Conservation (phyloP, 2,329 filamentous ascomycete species). For the Cladosporium austrohemisphaericum region DNA sequence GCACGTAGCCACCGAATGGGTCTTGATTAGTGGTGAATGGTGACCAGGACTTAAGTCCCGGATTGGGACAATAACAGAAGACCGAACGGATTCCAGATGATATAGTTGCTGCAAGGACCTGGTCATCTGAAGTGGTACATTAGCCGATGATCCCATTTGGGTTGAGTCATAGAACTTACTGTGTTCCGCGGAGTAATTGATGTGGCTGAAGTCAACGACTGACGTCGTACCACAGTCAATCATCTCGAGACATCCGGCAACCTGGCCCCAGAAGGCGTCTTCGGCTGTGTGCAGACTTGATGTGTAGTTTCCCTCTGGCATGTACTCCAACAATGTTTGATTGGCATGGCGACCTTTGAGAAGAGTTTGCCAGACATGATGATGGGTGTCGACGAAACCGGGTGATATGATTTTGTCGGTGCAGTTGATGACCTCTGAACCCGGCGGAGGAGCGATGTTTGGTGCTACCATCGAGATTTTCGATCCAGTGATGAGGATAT, state of each 20-base stretch:
- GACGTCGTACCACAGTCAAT: slow-evolving; percentile 44
- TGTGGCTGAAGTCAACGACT: slow-evolving; percentile 37
- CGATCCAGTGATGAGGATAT: slow-evolving; percentile 34
- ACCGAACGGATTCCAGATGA: slow-evolving; percentile 46
- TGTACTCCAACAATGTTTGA: slow-evolving; percentile 43
- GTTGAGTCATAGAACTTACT: not conserved
- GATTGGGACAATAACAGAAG: slow-evolving; percentile 41
- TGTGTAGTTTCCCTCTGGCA: slow-evolving; percentile 39
- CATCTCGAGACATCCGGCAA: slow-evolving; percentile 40
- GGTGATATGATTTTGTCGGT: slow-evolving; percentile 39
- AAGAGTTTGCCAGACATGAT: slow-evolving; percentile 47
- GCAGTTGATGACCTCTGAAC: slow-evolving; percentile 38
- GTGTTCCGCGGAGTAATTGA: slow-evolving; percentile 32
- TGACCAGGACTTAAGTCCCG: slow-evolving; percentile 30
- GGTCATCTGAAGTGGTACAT: slow-evolving; percentile 7
- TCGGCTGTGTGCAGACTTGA: slow-evolving; percentile 35
- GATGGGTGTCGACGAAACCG: slow-evolving; percentile 45
- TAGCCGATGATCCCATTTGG: not conserved
- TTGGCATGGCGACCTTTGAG: slow-evolving; percentile 39
- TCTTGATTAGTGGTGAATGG: slow-evolving; percentile 28
- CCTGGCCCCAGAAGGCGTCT: slow-evolving; percentile 47
- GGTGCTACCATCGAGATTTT: slow-evolving; percentile 34
- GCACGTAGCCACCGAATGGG: slow-evolving; percentile 35
- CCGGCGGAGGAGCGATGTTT: slow-evolving; percentile 22
- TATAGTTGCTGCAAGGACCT: slow-evolving; percentile 40